These are phyloP conservation scores for Leccinum imitatum DNA, from an alignment of 768 basidiomycete species.

Conservation along the genomic window DNA sequence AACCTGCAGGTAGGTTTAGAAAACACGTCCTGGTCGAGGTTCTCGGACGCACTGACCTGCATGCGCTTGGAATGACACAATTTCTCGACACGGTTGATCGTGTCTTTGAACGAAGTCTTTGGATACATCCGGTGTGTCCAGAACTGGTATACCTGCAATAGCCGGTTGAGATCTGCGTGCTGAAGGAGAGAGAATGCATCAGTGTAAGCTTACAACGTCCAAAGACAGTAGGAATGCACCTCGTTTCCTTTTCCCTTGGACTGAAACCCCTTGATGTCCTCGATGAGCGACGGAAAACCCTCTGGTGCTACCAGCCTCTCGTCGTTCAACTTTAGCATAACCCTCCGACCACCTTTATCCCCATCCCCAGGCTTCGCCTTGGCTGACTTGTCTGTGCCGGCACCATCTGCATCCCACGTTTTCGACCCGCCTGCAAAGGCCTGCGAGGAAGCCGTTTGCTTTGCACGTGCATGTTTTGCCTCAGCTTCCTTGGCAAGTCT, in stretches of 20 bases:
- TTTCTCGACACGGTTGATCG: conserved; percentile 82
- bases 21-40: background rate
- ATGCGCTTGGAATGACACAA: conserved; percentile 84
- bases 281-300: conserved; percentile 80
- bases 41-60: conserved; percentile 53
- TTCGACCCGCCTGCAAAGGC: conserved; percentile 49
- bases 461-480: conserved; percentile 39
- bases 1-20: conserved; percentile 44
- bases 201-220: background rate
- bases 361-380: conserved; percentile 17
- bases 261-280: conserved; percentile 74
- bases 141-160: conserved; percentile 86
- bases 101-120: conserved; percentile 83
- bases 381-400: background rate
- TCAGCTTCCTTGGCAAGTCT: conserved; percentile 56
- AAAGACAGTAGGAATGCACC: conserved; percentile 42
- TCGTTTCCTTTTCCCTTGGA: conserved; percentile 91
- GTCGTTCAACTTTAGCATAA: conserved; percentile 67
- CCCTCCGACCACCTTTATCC: conserved; percentile 32
- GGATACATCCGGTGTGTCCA: conserved; percentile 96
- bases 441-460: conserved; percentile 39
- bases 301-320: conserved; percentile 64
- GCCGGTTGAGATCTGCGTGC: conserved; percentile 76
- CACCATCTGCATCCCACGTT: conserved; percentile 24
- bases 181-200: conserved; percentile 29